Evolutionary conservation across 768 basidiomycete species (phyloP), one percentile per base, ranked within the genome.

Genomic region (Gyrodon lividus): DNA sequence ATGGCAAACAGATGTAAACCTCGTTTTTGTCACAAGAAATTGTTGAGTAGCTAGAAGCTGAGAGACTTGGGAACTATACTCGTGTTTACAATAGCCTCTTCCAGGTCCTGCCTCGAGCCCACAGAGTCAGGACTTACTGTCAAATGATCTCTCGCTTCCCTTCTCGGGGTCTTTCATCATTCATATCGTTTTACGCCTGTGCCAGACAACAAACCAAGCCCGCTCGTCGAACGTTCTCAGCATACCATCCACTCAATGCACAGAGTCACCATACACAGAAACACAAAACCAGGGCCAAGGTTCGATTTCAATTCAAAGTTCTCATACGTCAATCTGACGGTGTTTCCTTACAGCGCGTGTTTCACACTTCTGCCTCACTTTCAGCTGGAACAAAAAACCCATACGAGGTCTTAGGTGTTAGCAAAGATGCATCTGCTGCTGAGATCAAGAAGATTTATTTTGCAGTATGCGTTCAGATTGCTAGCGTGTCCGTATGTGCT

Each of bases 361-460:
- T 97, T 62, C 93, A 96, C 72, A 75, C 85, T 6, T 84, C 92
- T 22, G 62, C 75, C 20, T 71, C 79, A 19, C 63, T 67, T 39
- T 69, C 72, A 48, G 74, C 75, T 23, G 78, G 81, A 7, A 66
- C 79, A 16, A 95, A 89, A 70, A 86, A 92, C 67, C 97, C 97
- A 2, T 99, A 99, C 70, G 71, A 87, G 26, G 86, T 92, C n/a
- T 72, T 99, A 9, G 96, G 97, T 22, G 87, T 98, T 7, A 79
- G 78, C 61, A 84, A 83, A 60, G 92, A 93, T 69, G 89, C 96
- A 41, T 77, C 83, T 19, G 68, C 84, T 23, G 81, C 87, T 19
- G 93, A 98, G 59, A 98, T 99, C 63, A 99, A 99, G 83, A 98
- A 98, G 74, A 81, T 82, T 2, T 99, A 99, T 72, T 99, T 98